phyloP scores from a whole-genome alignment of 1,139 yeast species.

The Spathaspora sp. region DNA sequence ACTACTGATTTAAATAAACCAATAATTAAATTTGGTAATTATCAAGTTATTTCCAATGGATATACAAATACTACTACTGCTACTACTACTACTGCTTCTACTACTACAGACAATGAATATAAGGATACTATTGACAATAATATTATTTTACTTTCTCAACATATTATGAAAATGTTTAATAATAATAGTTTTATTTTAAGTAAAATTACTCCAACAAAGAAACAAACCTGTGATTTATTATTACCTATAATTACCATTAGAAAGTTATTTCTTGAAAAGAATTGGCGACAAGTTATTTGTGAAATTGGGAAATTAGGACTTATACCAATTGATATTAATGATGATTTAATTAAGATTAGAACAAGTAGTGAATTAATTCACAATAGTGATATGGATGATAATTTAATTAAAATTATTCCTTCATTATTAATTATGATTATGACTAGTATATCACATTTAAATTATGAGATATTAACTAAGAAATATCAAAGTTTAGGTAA shows the following conservation, averaged over 20 bases:
- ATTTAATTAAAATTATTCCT: conserved; percentile 78
- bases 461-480: conserved; percentile 47
- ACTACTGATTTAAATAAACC: conserved; percentile 73
- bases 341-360: conserved; percentile 37
- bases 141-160: conserved; percentile 57
- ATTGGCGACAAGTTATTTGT: conserved; percentile 62
- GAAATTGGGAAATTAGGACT: conserved; percentile 60
- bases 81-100: too few species aligned
- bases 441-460: conserved; percentile 70
- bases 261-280: conserved; percentile 53
- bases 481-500: conserved; percentile 51
- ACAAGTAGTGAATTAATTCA: conserved; percentile 43
- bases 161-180: conserved; percentile 52
- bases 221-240: conserved; percentile 64
- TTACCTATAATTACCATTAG: conserved; percentile 70
- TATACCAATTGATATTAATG: conserved; percentile 56
- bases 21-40: conserved; percentile 40
- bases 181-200: conserved; percentile 50
- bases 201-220: conserved; percentile 44
- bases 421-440: conserved; percentile 75
- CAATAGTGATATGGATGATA: conserved; percentile 57
- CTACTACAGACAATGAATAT: conserved; percentile 17
- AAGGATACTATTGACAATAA: conserved; percentile 43
- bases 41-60: conserved; percentile 23
- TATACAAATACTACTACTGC: too few species aligned